Conservation (phyloP, 352 stramenopile genomes). For the Phytopythium montanum region DNA sequence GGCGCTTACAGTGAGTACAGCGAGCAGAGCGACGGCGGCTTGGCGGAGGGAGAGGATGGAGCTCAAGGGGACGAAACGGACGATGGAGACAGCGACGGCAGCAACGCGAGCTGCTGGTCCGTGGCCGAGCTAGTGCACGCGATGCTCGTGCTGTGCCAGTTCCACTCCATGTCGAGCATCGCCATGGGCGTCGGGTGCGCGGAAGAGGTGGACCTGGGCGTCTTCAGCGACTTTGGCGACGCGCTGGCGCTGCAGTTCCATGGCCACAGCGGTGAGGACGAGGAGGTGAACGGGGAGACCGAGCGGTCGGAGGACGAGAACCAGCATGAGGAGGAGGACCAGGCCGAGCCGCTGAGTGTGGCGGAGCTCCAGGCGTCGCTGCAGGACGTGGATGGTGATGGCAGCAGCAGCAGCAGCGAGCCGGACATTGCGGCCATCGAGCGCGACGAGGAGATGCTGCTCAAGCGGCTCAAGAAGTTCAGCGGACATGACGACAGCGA, state of each 20-base stretch:
- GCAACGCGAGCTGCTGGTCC: constrained; percentile 41
- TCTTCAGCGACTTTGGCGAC: constrained; percentile 61
- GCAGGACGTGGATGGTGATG: constrained; percentile 11
- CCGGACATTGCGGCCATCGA: constrained; percentile 72
- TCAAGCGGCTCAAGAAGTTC: constrained; percentile 63
- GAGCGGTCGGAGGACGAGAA: constrained; percentile 6
- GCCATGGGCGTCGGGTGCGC: constrained; percentile 67
- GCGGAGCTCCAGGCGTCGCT: constrained; percentile 7
- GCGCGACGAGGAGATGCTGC: constrained; percentile 61
- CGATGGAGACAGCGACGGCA: neutral
- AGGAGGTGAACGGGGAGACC: neutral
- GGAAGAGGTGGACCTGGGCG: constrained; percentile 70
- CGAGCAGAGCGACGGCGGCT: constrained; percentile 1
- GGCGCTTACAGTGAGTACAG: constrained; percentile 9
- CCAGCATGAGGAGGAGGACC: constrained; percentile 3
- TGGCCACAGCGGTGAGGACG: constrained; percentile 20
- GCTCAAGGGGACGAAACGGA: neutral
- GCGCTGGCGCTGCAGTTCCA: constrained; percentile 20
- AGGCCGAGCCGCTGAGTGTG: constrained; percentile 10
- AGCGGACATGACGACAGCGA: constrained; percentile 57
- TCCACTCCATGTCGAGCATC: constrained; percentile 81
- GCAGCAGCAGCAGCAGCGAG: constrained; percentile 52
- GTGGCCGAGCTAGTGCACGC: constrained; percentile 85
- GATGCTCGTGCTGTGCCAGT: constrained; percentile 81
- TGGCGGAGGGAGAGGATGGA: neutral